Percentiles rank a stretch among this genome's conserved stretches.
These are phyloP conservation scores for Silybum marianum DNA, from an alignment of 129 eudicot genomes.

Conservation along the genomic window DNA sequence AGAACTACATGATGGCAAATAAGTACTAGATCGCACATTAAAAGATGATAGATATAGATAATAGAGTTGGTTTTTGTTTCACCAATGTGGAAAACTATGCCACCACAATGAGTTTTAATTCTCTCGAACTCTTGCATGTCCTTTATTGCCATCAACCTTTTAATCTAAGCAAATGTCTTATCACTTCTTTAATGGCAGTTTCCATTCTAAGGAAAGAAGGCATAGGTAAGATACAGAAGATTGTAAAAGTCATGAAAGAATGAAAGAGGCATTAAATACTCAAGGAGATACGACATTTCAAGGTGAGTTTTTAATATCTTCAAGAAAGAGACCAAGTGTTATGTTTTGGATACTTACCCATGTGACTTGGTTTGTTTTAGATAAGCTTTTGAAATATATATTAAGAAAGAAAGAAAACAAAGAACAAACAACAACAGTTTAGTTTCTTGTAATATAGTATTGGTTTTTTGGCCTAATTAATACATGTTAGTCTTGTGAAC, in stretches of 20 bases:
- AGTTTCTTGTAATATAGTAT: background rate
- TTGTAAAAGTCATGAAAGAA: conserved; percentile 40
- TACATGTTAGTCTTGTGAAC: background rate
- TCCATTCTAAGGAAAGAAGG: conserved; percentile 35
- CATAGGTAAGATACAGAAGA: conserved; percentile 40
- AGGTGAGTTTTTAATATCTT: conserved; percentile 32
- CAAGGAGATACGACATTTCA: conserved; percentile 36
- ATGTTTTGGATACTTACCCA: conserved; percentile 39
- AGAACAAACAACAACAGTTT: background rate
- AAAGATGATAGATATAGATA: conserved; percentile 33
- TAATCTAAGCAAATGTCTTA: conserved; percentile 44
- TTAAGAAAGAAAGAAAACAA: conserved; percentile 1
- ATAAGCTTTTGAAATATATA: background rate
- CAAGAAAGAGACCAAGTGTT: conserved; percentile 37
- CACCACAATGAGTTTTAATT: conserved; percentile 42
- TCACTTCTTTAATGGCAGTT: conserved; percentile 32
- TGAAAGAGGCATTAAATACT: conserved; percentile 40
- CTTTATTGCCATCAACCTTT: conserved; percentile 39
- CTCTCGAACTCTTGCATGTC: conserved; percentile 40
- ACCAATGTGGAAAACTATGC: conserved; percentile 39
- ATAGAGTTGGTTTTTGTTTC: conserved; percentile 35
- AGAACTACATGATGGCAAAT: conserved; percentile 31
- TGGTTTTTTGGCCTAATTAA: background rate
- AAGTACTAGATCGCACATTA: conserved; percentile 34
- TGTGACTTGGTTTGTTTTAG: conserved; percentile 34